phyloP scores from a whole-genome alignment of 2,329 filamentous ascomycete species.

The Fusarium oligoseptatum region DNA sequence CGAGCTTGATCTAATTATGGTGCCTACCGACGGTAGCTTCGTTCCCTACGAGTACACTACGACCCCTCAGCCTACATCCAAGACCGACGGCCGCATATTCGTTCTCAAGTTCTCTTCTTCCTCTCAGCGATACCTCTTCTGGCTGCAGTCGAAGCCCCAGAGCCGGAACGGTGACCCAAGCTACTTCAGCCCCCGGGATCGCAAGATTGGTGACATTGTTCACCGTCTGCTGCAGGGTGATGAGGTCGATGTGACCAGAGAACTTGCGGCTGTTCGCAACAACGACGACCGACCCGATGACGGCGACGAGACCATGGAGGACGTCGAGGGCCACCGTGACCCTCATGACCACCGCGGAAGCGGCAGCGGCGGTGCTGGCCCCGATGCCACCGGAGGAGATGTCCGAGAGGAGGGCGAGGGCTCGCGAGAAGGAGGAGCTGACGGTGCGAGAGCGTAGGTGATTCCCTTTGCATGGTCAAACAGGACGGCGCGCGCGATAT shows the following conservation, averaged over 20 bases:
- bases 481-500: constrained; percentile 39
- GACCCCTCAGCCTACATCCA: constrained; percentile 68
- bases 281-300: constrained; percentile 64
- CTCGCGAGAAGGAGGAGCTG: constrained; percentile 91
- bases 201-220: constrained; percentile 89
- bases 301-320: constrained; percentile 66
- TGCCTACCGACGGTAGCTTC: constrained; percentile 90
- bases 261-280: constrained; percentile 75
- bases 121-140: constrained; percentile 92
- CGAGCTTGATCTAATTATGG: constrained; percentile 92
- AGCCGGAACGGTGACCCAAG: constrained; percentile 74
- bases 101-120: constrained; percentile 94
- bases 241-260: constrained; percentile 82
- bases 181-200: constrained; percentile 87
- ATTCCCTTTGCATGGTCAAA: constrained; percentile 50
- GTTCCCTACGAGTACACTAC: constrained; percentile 78
- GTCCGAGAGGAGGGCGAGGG: constrained; percentile 89
- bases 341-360: constrained; percentile 69
- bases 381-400: constrained; percentile 91
- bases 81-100: constrained; percentile 91
- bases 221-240: constrained; percentile 88
- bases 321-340: constrained; percentile 76
- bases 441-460: constrained; percentile 99
- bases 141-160: constrained; percentile 93
- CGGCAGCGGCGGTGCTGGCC: constrained; percentile 83